Evolutionary conservation across 768 basidiomycete species (phyloP).

Genomic region (Boletellus sp.): DNA sequence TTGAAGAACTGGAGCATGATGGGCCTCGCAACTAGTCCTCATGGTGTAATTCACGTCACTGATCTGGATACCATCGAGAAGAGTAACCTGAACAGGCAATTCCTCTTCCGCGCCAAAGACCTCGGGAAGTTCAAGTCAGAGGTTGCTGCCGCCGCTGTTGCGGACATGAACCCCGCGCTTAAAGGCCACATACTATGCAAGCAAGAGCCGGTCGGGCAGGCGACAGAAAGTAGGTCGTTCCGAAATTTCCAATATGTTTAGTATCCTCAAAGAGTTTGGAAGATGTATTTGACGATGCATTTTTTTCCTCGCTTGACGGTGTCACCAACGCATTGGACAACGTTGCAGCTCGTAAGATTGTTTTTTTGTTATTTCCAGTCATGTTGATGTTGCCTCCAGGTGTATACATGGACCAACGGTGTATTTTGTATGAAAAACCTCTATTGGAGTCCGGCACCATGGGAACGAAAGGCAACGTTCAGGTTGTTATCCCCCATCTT

Average conservation of each 20-base stretch:
- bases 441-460: slow-evolving; percentile 96
- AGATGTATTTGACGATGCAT: slow-evolving; percentile 87
- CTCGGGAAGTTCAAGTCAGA: slow-evolving; percentile 96
- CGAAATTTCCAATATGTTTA: neutral
- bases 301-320: slow-evolving; percentile 85
- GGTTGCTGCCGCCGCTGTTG: slow-evolving; percentile 84
- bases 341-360: slow-evolving; percentile 80
- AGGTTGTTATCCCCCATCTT: slow-evolving; percentile 89
- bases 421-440: slow-evolving; percentile 94
- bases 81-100: slow-evolving; percentile 96
- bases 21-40: slow-evolving; percentile 78
- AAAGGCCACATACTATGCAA: slow-evolving; percentile 80
- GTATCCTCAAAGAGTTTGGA: slow-evolving; percentile 11
- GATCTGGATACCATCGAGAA: slow-evolving; percentile 99
- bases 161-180: slow-evolving; percentile 94
- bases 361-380: neutral
- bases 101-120: slow-evolving; percentile 95
- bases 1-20: slow-evolving; percentile 99
- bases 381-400: slow-evolving; percentile 43
- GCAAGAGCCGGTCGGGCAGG: slow-evolving; percentile 90
- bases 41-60: slow-evolving; percentile 86
- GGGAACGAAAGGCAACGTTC: slow-evolving; percentile 96
- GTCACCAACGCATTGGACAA: slow-evolving; percentile 99
- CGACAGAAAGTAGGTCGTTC: slow-evolving; percentile 76
- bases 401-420: slow-evolving; percentile 97